Base-by-base conservation (phyloP, 2,329 filamentous ascomycete genomes). In the Colletotrichum ledebouriae region DNA sequence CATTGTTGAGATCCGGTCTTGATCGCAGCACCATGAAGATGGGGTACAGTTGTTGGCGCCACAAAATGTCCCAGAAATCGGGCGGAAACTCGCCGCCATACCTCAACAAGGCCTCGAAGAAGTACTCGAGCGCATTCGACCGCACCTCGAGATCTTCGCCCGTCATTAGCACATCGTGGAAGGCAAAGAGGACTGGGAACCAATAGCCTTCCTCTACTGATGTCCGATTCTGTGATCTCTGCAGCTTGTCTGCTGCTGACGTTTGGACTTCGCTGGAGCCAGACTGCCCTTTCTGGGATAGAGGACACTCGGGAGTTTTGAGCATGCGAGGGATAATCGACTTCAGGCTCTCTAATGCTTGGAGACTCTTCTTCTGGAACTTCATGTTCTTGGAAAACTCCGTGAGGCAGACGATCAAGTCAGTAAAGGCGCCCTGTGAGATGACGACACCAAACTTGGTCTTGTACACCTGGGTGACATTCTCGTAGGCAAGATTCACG, bases 151-250 rank as follows among this genome's bases (percentile, higher is more conserved):
- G 86, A 77, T 99, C 96, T 79, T 99, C 97, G 2, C 97, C 96
- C 2, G 96, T 99, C 96, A 99, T 99, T 55, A 99, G 83, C 22
- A 99, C 94, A 78, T 99, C 96, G 77, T 99, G 96, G 84, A 99
- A 99, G 3, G 97, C 95, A 76, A 99, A 98, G 34, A 99, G 84
- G 6, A 99, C 93, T 0, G 96, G 96, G 79, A 99, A 99, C 96
- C 96, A 99, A 79, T 94, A 99, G 42, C 97, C 94, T 78, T 98
- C 96, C 78, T 99, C 97, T 71, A 96, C 90, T 4, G 94, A 97
- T 52, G 97, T 97, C 60, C 92, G 90, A 65, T 85, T 92, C 63
- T 89, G 89, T 69, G 90, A 89, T 76, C 76, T 78, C 78, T 81
- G 79, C 73, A 75, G 80, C 7, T 83, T 80, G 62, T 81, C 82